phyloP scores from a whole-genome alignment of 139 green algal species.

The Chlamydomonas schloesseri region DNA sequence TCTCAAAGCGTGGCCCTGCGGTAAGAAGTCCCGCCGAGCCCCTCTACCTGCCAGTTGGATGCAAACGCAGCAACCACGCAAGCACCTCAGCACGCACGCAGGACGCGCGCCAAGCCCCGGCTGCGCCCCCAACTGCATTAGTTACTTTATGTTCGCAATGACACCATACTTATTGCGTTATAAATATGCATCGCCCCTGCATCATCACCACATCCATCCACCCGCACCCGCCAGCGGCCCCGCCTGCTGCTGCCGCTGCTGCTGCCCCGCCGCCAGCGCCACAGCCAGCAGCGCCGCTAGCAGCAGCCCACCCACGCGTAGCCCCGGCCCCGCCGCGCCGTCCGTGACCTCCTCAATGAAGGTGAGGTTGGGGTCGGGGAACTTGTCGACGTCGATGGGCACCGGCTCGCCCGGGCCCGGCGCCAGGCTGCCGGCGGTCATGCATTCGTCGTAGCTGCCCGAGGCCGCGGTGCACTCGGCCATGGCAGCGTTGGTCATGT shows the following conservation, averaged over 20 bases:
- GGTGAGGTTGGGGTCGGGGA: slow-evolving; percentile 6
- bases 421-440: slow-evolving; percentile 30
- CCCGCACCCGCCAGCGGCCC: background rate
- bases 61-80: no score
- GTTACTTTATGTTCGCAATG: no score
- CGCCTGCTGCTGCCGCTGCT: no score
- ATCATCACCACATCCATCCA: no score
- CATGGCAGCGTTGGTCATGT: slow-evolving; percentile 9
- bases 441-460: background rate
- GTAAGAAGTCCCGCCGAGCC: no score
- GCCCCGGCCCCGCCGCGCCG: background rate
- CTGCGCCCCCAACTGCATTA: no score
- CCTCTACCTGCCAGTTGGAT: no score
- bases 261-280: background rate
- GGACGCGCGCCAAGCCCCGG: no score
- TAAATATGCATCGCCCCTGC: no score
- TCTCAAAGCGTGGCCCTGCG: no score
- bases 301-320: background rate
- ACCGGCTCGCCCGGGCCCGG: background rate
- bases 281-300: background rate
- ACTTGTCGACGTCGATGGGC: background rate
- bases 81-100: no score
- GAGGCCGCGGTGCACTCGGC: slow-evolving; percentile 23
- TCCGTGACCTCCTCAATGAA: slow-evolving; percentile 27
- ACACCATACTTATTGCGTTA: no score